Conservation (phyloP, 495 filamentous ascomycete species). For the Hapsidospora chrysogenum region DNA sequence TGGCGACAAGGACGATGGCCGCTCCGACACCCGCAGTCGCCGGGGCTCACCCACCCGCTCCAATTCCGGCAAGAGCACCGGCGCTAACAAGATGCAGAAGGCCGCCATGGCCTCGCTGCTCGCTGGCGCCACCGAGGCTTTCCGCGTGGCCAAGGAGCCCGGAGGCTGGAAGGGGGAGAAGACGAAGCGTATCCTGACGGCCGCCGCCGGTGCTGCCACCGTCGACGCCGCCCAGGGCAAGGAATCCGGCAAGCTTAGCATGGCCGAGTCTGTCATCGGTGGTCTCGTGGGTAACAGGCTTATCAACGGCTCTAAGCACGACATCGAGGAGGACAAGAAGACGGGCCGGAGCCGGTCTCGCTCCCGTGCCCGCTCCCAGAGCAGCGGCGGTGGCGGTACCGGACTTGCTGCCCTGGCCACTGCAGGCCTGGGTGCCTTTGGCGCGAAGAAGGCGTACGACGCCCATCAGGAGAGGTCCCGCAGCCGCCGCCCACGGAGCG, state of each 20-base stretch:
- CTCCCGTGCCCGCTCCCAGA: constrained; percentile 33
- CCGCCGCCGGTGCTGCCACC: constrained; percentile 68
- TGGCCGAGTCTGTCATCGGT: constrained; percentile 64
- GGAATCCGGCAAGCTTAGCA: constrained; percentile 48
- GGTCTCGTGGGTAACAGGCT: constrained; percentile 70
- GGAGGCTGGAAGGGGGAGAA: constrained; percentile 75
- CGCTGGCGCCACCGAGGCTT: constrained; percentile 77
- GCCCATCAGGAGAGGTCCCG: constrained; percentile 48
- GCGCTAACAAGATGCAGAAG: constrained; percentile 55
- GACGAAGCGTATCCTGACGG: constrained; percentile 73
- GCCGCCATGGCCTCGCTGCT: constrained; percentile 74
- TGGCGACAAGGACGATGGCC: constrained; percentile 30
- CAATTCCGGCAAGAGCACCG: constrained; percentile 31
- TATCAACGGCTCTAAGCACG: constrained; percentile 56
- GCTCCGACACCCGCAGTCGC: constrained; percentile 21
- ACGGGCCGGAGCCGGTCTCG: constrained; percentile 33
- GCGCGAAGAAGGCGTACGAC: constrained; percentile 64
- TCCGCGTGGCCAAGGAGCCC: constrained; percentile 69
- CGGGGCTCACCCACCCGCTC: constrained; percentile 23
- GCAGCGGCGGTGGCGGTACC: constrained; percentile 21
- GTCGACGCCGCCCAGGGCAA: constrained; percentile 63
- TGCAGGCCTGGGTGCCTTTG: constrained; percentile 58
- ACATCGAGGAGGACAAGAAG: constrained; percentile 34
- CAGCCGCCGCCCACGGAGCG: constrained; percentile 26
- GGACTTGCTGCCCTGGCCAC: constrained; percentile 52